A percentile compares a stretch with the other conserved stretches of the same genome.
phyloP scores from a whole-genome alignment of 139 green algal genomes.

The Protoeuglena noctilucae region DNA sequence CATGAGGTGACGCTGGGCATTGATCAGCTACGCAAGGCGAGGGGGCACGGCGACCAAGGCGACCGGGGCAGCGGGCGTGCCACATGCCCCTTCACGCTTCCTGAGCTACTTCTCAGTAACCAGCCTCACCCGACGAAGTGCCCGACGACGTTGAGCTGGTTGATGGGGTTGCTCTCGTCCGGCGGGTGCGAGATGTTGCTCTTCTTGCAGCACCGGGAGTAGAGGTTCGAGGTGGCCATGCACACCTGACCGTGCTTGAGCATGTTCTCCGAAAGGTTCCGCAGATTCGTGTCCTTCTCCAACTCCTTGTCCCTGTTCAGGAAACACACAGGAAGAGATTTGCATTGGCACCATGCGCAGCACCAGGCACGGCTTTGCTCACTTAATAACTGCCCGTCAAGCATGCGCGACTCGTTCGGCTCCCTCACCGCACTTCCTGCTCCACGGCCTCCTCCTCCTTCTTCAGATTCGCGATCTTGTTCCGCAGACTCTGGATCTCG shows the following conservation, averaged over 20 bases:
- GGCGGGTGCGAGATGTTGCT: slow-evolving; percentile 41
- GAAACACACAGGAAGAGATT: neutral
- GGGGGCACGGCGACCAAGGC: too few relatives aligned
- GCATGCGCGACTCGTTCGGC: too few relatives aligned
- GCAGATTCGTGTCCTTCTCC: slow-evolving; percentile 46
- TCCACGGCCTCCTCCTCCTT: slow-evolving; percentile 57
- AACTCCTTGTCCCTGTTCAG: slow-evolving; percentile 27
- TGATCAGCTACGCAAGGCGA: too few relatives aligned
- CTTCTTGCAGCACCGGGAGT: slow-evolving; percentile 28
- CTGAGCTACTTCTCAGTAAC: too few relatives aligned
- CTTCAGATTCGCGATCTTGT: slow-evolving; percentile 54
- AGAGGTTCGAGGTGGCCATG: slow-evolving; percentile 70
- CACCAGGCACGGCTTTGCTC: neutral
- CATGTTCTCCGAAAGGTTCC: slow-evolving; percentile 42
- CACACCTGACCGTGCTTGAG: slow-evolving; percentile 69
- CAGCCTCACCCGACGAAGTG: slow-evolving; percentile 68
- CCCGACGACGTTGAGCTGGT: slow-evolving; percentile 68
- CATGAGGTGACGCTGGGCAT: too few relatives aligned
- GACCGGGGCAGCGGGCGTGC: too few relatives aligned
- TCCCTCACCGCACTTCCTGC: slow-evolving; percentile 30
- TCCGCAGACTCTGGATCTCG: slow-evolving; percentile 71
- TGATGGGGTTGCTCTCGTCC: slow-evolving; percentile 43
- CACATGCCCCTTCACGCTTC: too few relatives aligned
- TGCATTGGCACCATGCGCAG: neutral
- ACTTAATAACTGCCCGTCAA: slow-evolving; percentile 13